Base-by-base conservation (phyloP, 1,284 basidiomycete genomes). In the Rhodotorula sp. region DNA sequence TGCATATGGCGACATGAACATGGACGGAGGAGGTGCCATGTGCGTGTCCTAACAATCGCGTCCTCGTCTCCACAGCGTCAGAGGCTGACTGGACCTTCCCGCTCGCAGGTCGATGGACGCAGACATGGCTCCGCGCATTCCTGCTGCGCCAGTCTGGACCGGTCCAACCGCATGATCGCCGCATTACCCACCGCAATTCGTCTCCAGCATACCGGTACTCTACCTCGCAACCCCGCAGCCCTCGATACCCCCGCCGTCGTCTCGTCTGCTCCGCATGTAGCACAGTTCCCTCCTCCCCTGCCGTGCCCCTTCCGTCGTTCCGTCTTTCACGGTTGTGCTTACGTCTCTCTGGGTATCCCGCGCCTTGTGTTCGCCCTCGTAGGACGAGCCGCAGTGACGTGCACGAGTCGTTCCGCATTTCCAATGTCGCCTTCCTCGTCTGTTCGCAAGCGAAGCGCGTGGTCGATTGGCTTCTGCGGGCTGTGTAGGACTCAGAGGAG, bases 111-210 rank as follows among this genome's bases (percentile, higher is more conserved):
- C 1, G 12, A 42, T 57, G 45, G 66, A 67, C 25, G 10, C 16
- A 34, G 59, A 61, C 48, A 34, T 52, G 60, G 7, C 21, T 13
- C 61, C 46, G 3, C 66, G 66, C 23, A 17, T 46, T 0, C 61
- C 61, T 4, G 42, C 66, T 2, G 66, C 66, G 7, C 66, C 66
- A 4, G 25, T 62, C 25, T 67, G 61, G 66, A 52, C 41, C 25
- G 66, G 61, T 23, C 13, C 60, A 14, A 48, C 42, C 12, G 50
- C 16, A 13, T 56, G 46, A 42, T 16, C 21, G 27, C 1, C 9
- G 23, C 27, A 7, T 9, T 1, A 16, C 4, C n/a, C 42, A 2
- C 42, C 1, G 4, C 19, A 3, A 10, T 23, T 10, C 45, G 5
- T 7, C 54, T 3, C 49, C n/a, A 27, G 34, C 34, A 34, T 34